phyloP scores from a whole-genome alignment of 83 land plant genomes.

The Picea engelmannii region DNA sequence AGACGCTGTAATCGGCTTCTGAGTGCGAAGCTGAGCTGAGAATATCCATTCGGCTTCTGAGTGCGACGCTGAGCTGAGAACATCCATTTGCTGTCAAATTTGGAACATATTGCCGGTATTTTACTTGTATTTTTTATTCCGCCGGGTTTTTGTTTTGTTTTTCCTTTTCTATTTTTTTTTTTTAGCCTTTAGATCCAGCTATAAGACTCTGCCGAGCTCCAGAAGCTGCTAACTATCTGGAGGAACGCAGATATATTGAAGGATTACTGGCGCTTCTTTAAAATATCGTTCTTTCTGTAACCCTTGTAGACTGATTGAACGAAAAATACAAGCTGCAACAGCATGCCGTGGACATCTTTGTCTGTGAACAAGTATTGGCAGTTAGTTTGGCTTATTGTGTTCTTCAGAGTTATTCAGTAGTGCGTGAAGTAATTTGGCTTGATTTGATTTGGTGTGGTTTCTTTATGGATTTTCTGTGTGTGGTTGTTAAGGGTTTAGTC shows the following conservation, averaged over 20 bases:
- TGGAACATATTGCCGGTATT: not conserved
- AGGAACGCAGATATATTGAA: not conserved
- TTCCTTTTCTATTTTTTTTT: not conserved
- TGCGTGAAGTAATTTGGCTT: too few species aligned
- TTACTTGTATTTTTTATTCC: not conserved
- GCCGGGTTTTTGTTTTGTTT: not conserved
- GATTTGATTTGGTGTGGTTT: not conserved
- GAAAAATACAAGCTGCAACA: not conserved
- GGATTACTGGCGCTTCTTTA: not conserved
- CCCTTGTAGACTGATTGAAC: not conserved
- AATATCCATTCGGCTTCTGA: too few species aligned
- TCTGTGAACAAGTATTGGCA: slow-evolving; percentile 10
- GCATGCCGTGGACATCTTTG: slow-evolving; percentile 12
- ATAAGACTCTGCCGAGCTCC: too few species aligned
- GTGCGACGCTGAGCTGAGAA: not conserved
- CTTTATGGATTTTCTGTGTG: not conserved
- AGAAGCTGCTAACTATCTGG: not conserved
- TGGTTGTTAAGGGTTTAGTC: slow-evolving; percentile 2
- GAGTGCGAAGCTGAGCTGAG: not conserved
- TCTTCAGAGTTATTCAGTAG: slow-evolving; percentile 13
- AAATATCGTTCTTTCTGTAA: not conserved
- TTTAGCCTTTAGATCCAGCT: not conserved
- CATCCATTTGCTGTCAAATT: not conserved
- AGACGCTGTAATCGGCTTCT: not conserved
- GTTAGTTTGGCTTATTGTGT: slow-evolving; percentile 9